Evolutionary conservation across 2,329 filamentous ascomycete species (phyloP).

Genomic region (Sclerotinia sclerotiorum): DNA sequence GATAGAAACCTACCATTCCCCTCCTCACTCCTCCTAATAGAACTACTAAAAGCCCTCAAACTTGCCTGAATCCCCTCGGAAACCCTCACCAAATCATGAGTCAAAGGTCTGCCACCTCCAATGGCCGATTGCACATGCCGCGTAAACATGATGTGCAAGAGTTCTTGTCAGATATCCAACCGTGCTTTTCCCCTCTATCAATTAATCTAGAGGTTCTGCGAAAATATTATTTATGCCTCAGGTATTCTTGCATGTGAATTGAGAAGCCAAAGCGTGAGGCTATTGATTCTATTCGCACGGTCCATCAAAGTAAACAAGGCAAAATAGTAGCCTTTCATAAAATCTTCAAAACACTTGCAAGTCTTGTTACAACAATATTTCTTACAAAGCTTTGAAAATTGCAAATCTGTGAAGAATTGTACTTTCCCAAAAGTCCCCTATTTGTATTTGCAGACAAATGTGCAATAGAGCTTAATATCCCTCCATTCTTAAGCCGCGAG

Average conservation of each 20-base stretch:
- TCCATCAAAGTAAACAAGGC: neutral
- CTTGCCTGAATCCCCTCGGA: slow-evolving; percentile 39
- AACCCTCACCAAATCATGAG: slow-evolving; percentile 35
- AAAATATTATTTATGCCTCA: slow-evolving; percentile 15
- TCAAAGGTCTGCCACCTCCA: slow-evolving; percentile 36
- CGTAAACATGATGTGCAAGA: slow-evolving; percentile 39
- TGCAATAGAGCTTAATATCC: neutral
- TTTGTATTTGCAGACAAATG: neutral
- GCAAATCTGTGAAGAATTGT: neutral
- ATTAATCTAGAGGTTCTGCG: neutral
- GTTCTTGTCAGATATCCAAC: slow-evolving; percentile 3
- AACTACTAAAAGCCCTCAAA: slow-evolving; percentile 40
- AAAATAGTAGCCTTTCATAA: slow-evolving; percentile 13
- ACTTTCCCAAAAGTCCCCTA: neutral
- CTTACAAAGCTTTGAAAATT: neutral
- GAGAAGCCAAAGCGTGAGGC: neutral
- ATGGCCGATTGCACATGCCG: slow-evolving; percentile 41
- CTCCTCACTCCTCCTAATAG: slow-evolving; percentile 31
- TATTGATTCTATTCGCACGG: neutral
- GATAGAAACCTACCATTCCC: slow-evolving; percentile 25
- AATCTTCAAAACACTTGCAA: neutral
- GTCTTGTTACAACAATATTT: neutral
- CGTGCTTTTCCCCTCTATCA: neutral
- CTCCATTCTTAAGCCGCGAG: neutral
- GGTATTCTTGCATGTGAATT: neutral